phyloP scores from a whole-genome alignment of 257 asterid species.

The Anisodus acutangulus region DNA sequence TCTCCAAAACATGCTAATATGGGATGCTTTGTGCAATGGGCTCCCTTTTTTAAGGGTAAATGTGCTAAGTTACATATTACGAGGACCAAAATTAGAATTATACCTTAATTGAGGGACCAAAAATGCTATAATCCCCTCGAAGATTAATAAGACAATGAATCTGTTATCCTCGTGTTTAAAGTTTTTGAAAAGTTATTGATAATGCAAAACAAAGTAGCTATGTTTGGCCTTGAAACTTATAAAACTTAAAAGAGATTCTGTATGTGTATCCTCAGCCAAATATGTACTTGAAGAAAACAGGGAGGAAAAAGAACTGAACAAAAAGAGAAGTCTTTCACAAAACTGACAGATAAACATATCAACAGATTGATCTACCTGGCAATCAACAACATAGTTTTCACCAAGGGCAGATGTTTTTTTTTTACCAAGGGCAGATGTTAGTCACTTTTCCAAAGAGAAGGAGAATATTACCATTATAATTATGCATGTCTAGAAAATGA shows the following conservation, averaged over 20 bases:
- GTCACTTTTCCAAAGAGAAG: neutral
- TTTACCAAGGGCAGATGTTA: neutral
- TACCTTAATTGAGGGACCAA: too few relatives aligned
- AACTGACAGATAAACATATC: neutral
- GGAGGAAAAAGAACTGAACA: neutral
- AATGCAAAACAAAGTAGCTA: neutral
- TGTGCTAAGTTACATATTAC: too few relatives aligned
- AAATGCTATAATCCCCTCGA: too few relatives aligned
- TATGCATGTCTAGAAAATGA: neutral
- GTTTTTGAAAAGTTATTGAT: neutral
- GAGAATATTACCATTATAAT: neutral
- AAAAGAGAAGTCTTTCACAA: neutral
- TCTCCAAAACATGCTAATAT: too few relatives aligned
- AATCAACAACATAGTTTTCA: neutral
- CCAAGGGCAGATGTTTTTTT: neutral
- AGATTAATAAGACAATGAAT: too few relatives aligned
- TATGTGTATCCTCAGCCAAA: neutral
- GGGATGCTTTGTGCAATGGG: too few relatives aligned
- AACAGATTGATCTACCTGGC: neutral
- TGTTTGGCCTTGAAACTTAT: neutral
- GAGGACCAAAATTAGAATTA: too few relatives aligned
- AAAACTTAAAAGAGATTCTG: neutral
- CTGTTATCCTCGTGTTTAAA: too few relatives aligned
- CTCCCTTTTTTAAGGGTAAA: too few relatives aligned
- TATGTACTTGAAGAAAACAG: too few relatives aligned